Evolutionary conservation across 23 red algal genomes (phyloP), one percentile per base, ranked within the genome.

Genomic region (Pyropia yezoensis): DNA sequence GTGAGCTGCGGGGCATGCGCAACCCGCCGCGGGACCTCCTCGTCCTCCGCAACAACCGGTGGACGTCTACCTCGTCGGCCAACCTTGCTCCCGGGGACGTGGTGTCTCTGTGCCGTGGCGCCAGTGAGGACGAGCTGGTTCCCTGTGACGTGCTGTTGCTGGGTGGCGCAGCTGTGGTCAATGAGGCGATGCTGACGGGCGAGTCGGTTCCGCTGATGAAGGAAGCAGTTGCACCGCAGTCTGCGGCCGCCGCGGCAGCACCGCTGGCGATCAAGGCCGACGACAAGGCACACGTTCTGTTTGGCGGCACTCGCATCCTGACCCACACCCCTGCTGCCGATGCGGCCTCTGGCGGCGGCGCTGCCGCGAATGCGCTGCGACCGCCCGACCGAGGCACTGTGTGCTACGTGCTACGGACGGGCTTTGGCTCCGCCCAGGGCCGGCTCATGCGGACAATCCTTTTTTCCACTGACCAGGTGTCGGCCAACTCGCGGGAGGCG

Each of bases 141-240:
- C 94, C 94, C 33, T 98, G 94, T 54, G 94, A 98, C 71, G 50
- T 83, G 12, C 39, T 98, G 7, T 28, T 98, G 6, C 76, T 98
- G 59, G 74, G 75, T 18, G 94, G 94, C 14, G 78, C 22, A 29
- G 88, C 77, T 1, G 85, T 98, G 12, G 94, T 91, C 17, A 91
- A 98, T 49, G 94, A 98, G 67, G 74, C 94, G 1, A 82, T 98
- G 71, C 75, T 98, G 16, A 98, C 94, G 0, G 94, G 94, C 5
- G 94, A 98, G 63, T 98, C 94, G 13, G 83, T 98, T 50, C 94
- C 94, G 14, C 86, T 98, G 2, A 88, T 90, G 58, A 98, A 98
- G 57, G 94, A 98, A 33, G 80, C 86, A 0, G 58, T 98, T 28
- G 63, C 66, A 4, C 34, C 27, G 27, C 63, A 77, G 19, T 51